Conservation (phyloP, 225 moss, liverwort and hornwort species). For the Neckera pumila region DNA sequence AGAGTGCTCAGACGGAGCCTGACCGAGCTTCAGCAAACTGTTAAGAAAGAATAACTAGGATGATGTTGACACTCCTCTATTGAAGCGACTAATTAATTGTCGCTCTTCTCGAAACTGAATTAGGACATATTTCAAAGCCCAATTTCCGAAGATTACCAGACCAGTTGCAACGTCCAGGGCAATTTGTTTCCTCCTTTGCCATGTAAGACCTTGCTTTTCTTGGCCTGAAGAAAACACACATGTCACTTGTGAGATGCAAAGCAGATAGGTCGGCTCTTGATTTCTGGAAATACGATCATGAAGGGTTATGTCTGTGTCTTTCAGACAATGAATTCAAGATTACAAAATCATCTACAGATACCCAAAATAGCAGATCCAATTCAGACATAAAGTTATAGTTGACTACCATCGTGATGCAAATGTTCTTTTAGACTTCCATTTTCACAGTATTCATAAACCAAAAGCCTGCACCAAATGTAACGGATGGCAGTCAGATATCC, state of each 20-base stretch:
- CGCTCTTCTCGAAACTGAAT: not conserved
- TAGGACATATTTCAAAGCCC: not conserved
- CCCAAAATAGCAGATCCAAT: not conserved
- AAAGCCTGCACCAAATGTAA: conserved; percentile 28
- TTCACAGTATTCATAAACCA: conserved; percentile 64
- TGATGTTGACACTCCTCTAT: not conserved
- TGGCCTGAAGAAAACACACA: conserved; percentile 15
- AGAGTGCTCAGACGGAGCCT: not conserved
- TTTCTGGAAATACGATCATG: not conserved
- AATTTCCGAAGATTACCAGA: conserved; percentile 22
- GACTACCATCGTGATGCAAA: conserved; percentile 32
- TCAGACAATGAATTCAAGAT: not conserved
- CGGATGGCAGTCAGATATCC: not conserved
- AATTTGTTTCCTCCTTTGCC: conserved; percentile 45
- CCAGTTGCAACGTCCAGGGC: conserved; percentile 49
- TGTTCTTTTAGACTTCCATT: conserved; percentile 70
- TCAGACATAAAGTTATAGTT: not conserved
- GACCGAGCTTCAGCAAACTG: not conserved
- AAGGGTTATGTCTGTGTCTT: not conserved
- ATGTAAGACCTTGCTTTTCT: conserved; percentile 35
- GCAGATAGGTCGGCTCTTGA: not conserved
- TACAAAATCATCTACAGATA: not conserved
- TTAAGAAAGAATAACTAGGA: not conserved
- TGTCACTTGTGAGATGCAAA: not conserved
- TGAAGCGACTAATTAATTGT: not conserved